These are phyloP conservation scores for Aspergillus sojae DNA, from an alignment of 2,329 filamentous ascomycete species.

Conservation along the genomic window DNA sequence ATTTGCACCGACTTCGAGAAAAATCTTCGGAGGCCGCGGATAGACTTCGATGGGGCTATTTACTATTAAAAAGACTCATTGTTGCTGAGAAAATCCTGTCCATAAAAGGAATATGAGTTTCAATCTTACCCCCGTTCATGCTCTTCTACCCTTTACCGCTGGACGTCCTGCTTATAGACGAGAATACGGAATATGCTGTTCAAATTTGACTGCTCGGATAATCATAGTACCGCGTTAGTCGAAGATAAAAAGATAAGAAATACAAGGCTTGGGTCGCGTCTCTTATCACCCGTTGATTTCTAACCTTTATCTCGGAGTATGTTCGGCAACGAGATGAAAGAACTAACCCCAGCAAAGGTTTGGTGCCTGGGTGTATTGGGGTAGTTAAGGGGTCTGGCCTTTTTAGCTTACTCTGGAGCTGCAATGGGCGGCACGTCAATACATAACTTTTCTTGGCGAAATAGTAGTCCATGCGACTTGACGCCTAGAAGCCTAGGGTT, in stretches of 20 bases:
- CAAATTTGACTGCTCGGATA: not conserved
- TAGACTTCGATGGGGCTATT: not conserved
- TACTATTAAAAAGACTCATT: not conserved
- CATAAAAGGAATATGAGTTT: not conserved
- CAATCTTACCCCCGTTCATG: not conserved
- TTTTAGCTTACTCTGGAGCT: not conserved
- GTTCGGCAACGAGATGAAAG: not conserved
- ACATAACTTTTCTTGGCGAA: not conserved
- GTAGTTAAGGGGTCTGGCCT: not conserved
- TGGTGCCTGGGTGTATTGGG: not conserved
- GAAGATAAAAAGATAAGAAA: not conserved
- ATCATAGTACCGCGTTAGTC: not conserved
- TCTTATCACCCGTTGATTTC: not conserved
- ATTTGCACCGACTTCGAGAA: not conserved
- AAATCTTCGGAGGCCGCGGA: not conserved
- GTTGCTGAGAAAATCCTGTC: not conserved
- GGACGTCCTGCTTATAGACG: not conserved
- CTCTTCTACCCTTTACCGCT: not conserved
- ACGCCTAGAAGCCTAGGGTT: not conserved
- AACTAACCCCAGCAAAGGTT: not conserved
- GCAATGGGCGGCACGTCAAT: not conserved
- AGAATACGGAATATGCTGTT: not conserved
- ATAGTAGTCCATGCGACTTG: not conserved
- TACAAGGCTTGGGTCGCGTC: not conserved
- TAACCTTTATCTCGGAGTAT: not conserved